These are phyloP conservation scores for Nicotiana tomentosiformis DNA, from an alignment of 257 asterid genomes.

Conservation along the genomic window DNA sequence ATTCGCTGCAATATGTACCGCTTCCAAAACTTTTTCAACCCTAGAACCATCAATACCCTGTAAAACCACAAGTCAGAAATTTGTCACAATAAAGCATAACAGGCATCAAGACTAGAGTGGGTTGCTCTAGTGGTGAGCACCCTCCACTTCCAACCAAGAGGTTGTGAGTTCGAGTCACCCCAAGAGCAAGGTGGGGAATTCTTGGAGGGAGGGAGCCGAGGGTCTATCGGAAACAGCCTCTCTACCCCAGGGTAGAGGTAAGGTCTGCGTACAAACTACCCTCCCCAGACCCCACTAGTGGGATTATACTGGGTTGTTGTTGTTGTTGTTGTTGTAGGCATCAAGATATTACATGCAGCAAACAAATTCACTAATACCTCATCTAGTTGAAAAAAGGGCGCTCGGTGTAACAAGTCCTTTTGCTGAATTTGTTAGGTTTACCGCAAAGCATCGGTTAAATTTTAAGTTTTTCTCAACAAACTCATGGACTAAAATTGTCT, in stretches of 20 bases:
- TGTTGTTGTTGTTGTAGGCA: not conserved
- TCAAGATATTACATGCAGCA: not conserved
- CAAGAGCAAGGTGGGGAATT: no score
- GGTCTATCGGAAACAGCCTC: no score
- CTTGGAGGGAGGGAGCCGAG: no score
- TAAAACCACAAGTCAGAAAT: not conserved
- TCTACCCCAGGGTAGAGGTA: no score
- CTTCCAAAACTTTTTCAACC: slow-evolving; percentile 86
- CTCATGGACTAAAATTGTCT: not conserved
- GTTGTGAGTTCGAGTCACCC: no score
- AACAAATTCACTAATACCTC: not conserved
- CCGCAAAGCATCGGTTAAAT: not conserved
- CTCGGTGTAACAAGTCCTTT: not conserved
- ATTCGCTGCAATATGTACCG: slow-evolving; percentile 93
- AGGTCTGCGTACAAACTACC: no score
- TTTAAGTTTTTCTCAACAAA: not conserved
- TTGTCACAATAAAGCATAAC: not conserved
- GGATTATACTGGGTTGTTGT: no score
- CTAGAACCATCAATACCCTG: slow-evolving; percentile 96
- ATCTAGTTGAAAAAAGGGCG: not conserved
- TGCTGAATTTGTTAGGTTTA: not conserved
- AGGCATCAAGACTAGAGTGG: not conserved
- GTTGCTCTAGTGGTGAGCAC: no score
- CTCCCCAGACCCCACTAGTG: no score
- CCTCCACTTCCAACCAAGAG: no score